phyloP scores from a whole-genome alignment of 306 rosid genomes.

The Cercis canadensis region DNA sequence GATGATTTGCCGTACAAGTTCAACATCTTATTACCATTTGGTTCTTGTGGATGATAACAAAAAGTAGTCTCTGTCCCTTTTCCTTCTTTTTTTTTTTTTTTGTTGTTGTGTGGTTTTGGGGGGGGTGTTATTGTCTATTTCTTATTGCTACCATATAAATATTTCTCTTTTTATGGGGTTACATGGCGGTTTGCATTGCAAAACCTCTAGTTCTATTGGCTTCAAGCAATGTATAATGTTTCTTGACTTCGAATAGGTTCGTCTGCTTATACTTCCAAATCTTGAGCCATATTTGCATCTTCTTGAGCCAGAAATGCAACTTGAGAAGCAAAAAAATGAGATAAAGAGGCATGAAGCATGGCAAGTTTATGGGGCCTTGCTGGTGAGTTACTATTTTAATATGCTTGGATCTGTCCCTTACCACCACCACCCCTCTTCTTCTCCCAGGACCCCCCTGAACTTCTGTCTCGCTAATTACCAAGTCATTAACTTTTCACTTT shows the following conservation, averaged over 20 bases:
- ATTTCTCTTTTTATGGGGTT: slow-evolving; percentile 1
- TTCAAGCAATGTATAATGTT: slow-evolving; percentile 28
- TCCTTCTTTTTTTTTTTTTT: no score
- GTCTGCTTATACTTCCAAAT: slow-evolving; percentile 81
- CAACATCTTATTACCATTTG: background rate
- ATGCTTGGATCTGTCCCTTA: slow-evolving; percentile 14
- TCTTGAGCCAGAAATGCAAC: slow-evolving; percentile 81
- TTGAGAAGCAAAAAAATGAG: slow-evolving; percentile 77
- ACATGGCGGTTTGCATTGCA: slow-evolving; percentile 9
- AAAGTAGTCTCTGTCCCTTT: no score
- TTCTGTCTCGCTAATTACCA: no score
- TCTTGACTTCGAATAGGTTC: slow-evolving; percentile 62
- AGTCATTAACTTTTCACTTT: slow-evolving; percentile 32
- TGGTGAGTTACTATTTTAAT: slow-evolving; percentile 60
- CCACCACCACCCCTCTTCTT: no score
- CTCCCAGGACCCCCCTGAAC: no score
- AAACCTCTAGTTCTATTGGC: slow-evolving; percentile 28
- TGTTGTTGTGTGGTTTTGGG: no score
- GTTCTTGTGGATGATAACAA: slow-evolving; percentile 12
- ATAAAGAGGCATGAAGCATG: slow-evolving; percentile 86
- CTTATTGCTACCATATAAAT: slow-evolving; percentile 22
- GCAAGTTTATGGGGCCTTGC: slow-evolving; percentile 85
- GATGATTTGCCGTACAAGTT: slow-evolving; percentile 20
- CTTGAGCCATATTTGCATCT: slow-evolving; percentile 85
- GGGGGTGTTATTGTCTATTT: background rate